phyloP scores from a whole-genome alignment of 2,329 filamentous ascomycete genomes.

The Alternaria brassicae region DNA sequence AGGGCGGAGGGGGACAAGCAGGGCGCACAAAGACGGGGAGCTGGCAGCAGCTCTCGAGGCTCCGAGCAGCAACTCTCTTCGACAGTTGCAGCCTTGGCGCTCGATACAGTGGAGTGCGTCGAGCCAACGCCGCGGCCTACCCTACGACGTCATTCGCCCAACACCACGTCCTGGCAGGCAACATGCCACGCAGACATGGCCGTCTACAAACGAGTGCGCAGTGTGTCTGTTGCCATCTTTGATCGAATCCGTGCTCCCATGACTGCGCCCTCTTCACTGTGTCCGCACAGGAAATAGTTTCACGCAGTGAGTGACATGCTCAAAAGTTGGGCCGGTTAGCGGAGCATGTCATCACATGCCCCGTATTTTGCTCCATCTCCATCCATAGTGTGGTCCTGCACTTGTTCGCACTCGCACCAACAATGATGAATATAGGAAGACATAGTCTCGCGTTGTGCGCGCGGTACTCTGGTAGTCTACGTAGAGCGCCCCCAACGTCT shows the following conservation, averaged over 20 bases:
- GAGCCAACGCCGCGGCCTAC: conserved; percentile 15
- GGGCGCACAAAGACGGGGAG: conserved; percentile 15
- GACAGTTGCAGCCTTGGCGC: conserved; percentile 15
- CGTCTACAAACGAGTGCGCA: not conserved
- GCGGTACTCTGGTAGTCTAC: not conserved
- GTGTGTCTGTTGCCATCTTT: not conserved
- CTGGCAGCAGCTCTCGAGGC: conserved; percentile 12
- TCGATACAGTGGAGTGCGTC: conserved; percentile 7
- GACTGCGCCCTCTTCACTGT: not conserved
- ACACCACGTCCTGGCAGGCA: not conserved
- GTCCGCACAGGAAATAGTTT: not conserved
- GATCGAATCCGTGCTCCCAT: not conserved
- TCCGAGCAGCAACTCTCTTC: conserved; percentile 7
- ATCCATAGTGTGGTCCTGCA: conserved; percentile 17
- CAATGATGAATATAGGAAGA: conserved; percentile 26
- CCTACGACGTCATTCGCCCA: conserved; percentile 24
- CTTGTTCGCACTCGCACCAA: conserved; percentile 23
- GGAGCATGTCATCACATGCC: conserved; percentile 22
- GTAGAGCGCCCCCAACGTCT: conserved; percentile 19
- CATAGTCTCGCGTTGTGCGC: conserved; percentile 14
- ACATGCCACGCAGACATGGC: not conserved
- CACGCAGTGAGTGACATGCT: conserved; percentile 8
- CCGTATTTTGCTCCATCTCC: conserved; percentile 12
- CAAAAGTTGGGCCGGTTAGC: conserved; percentile 7
- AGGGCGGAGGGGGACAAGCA: not conserved